phyloP scores from a whole-genome alignment of 805 yeast genomes.

The Wickerhamomyces sydowiorum region DNA sequence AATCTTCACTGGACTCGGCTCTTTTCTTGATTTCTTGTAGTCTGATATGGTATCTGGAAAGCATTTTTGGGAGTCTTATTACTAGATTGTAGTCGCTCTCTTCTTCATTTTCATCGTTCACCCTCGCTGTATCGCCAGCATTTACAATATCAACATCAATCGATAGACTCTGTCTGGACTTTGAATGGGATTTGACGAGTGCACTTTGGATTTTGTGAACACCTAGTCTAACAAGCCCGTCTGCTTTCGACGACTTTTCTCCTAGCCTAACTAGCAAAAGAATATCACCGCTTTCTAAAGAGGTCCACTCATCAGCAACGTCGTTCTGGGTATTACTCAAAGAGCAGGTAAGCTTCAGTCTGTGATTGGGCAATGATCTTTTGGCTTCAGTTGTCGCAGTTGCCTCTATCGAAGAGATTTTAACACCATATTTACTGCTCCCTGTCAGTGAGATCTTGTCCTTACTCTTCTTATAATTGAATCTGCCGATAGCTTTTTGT shows the following conservation, averaged over 20 bases:
- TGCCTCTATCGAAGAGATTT: not conserved
- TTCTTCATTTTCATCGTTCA: too few relatives aligned
- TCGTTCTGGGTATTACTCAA: not conserved
- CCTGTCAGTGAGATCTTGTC: not conserved
- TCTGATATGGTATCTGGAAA: not conserved
- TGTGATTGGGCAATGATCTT: too few relatives aligned
- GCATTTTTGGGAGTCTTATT: slow-evolving; percentile 1
- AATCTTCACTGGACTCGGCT: slow-evolving; percentile 2
- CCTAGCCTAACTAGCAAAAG: slow-evolving; percentile 6
- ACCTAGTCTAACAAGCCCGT: slow-evolving; percentile 8
- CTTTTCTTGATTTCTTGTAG: slow-evolving; percentile 3
- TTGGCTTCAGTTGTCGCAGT: too few relatives aligned
- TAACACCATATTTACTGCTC: not conserved
- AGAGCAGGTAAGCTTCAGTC: too few relatives aligned
- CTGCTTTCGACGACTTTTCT: slow-evolving; percentile 3
- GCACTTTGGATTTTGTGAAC: slow-evolving; percentile 3
- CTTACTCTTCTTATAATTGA: not conserved
- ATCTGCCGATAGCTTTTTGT: not conserved
- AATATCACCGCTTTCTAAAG: slow-evolving; percentile 8
- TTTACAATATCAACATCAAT: not conserved
- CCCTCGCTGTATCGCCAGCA: too few relatives aligned
- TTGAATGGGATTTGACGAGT: not conserved
- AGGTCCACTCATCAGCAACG: slow-evolving; percentile 12
- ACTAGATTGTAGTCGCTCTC: too few relatives aligned
- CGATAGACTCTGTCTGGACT: not conserved